Evolutionary conservation across 2,329 filamentous ascomycete genomes (phyloP), one percentile per base, ranked within the genome.

Genomic region (Xylariaceae sp.): DNA sequence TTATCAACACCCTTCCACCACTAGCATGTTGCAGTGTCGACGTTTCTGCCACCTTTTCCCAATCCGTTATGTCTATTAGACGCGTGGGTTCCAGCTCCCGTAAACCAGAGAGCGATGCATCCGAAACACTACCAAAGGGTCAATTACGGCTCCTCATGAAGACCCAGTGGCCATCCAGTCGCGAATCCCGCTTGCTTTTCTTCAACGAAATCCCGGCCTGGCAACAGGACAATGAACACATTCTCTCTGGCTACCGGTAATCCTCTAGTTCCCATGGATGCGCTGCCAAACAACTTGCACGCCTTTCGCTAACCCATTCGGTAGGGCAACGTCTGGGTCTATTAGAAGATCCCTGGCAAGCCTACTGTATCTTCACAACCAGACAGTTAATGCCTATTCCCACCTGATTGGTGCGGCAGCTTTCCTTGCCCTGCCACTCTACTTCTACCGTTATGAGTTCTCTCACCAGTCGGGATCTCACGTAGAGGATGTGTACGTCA

Each of bases 401-500:
- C 44, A 47, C 21, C 22, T 47, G 7, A 8, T 47, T n/a, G 44
- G 44, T 14, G 38, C 38, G 7, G n/a, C 25, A 17, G n/a, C 29
- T 12, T 47, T 47, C 23, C 14, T 37, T 38, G 16, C 16, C 6
- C 23, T 47, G 22, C 44, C 39, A 7, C 12, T 42, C n/a, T 43
- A 42, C 20, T 42, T 47, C 17, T 22, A 42, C 3, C n/a, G 32
- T 16, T 6, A 25, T 32, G 16, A 36, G 5, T 42, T 42, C 33
- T 27, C 29, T 20, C 8, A 12, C n/a, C 39, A 45, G 14, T 29
- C 19, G 8, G 14, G 34, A 21, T 12, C 14, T 10, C 32, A 45
- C 6, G 12, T 14, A 21, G 16, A 20, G n/a, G 53, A 55, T 34
- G 8, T 47, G 19, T 16, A 46, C n/a, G 48, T 52, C 3, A 33